These are phyloP conservation scores for Buddleja alternifolia DNA, from an alignment of 257 asterid species.

Conservation along the genomic window DNA sequence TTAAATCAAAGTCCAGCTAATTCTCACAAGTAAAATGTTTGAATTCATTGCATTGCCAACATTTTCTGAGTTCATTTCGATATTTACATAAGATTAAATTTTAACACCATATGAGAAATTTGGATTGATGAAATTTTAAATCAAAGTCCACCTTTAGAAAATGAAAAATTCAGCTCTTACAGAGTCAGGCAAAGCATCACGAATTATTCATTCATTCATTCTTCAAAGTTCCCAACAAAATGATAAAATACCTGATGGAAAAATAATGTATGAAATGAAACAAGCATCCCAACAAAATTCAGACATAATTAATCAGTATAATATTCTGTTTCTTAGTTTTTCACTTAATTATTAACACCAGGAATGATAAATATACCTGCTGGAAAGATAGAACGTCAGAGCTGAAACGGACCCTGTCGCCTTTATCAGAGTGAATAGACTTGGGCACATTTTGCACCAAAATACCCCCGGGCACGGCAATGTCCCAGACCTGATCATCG, in stretches of 20 bases:
- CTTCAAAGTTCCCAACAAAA: background rate
- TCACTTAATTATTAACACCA: background rate
- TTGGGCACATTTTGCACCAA: constrained; percentile 71
- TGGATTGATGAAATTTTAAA: background rate
- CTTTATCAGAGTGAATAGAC: constrained; percentile 74
- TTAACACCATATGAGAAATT: background rate
- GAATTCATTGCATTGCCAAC: constrained; percentile 9
- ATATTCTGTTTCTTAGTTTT: background rate
- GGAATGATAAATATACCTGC: constrained; percentile 60
- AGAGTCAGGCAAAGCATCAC: constrained; percentile 1
- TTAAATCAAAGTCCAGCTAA: constrained; percentile 21
- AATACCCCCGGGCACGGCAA: constrained; percentile 72
- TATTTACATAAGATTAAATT: background rate
- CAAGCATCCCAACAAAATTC: background rate
- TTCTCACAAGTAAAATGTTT: constrained; percentile 11
- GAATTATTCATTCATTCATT: too few species aligned
- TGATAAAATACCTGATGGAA: too few species aligned
- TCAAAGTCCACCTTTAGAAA: constrained; percentile 6
- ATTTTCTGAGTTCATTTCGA: background rate
- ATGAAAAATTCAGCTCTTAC: background rate
- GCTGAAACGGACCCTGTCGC: constrained; percentile 77
- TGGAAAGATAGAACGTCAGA: constrained; percentile 73
- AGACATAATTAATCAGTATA: background rate
- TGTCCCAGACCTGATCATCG: constrained; percentile 66
- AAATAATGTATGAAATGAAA: constrained; percentile 4